Evolutionary conservation across 1,284 basidiomycete genomes (phyloP), one percentile per base, ranked within the genome.

Genomic region (Phellopilus nigrolimitatus): DNA sequence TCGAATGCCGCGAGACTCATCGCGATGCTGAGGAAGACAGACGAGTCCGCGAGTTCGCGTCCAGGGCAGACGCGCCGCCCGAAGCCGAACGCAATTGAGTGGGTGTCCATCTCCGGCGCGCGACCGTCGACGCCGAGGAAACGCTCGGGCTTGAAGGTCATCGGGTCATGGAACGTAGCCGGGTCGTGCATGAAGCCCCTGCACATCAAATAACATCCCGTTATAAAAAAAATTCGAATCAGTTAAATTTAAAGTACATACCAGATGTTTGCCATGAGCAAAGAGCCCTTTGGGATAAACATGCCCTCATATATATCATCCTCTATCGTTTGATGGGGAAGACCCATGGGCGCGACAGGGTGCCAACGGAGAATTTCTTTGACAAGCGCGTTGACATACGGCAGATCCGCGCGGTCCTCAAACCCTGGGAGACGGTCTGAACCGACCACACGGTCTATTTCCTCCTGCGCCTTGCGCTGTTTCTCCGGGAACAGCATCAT

Each of bases 311-410:
- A 56, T 13, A 54, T 47, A 21, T 56, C 51, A 38, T 59, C 56
- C 36, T 57, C 54, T 9, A 41, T 37, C 12, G 47, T 46, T 28
- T 28, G 21, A 42, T 59, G 57, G 10, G 57, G 53, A 2, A 59
- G 39, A 25, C 56, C 63, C 15, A 63, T 56, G 0, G 66, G 61
- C n/a, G 50, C 55, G 24, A 63, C 58, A 9, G 66, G 65, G 25
- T 60, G 54, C 63, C 64, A 67, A 4, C 66, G 56, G 15, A 60
- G 51, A 0, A 55, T 53, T 47, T 68, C 66, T 24, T 64, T 60
- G 10, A 65, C 52, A 3, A 61, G 37, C 0, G 64, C 63, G 22
- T 61, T 51, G 21, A 67, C 53, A 49, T 65, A 67, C 2, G 64
- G 64, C 17, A 66, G 47, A 2, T 47, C 21, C 13, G 54, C 47